Evolutionary conservation across 768 basidiomycete species (phyloP), one percentile per base, ranked within the genome.

Genomic region (Pleurotus cornucopiae): DNA sequence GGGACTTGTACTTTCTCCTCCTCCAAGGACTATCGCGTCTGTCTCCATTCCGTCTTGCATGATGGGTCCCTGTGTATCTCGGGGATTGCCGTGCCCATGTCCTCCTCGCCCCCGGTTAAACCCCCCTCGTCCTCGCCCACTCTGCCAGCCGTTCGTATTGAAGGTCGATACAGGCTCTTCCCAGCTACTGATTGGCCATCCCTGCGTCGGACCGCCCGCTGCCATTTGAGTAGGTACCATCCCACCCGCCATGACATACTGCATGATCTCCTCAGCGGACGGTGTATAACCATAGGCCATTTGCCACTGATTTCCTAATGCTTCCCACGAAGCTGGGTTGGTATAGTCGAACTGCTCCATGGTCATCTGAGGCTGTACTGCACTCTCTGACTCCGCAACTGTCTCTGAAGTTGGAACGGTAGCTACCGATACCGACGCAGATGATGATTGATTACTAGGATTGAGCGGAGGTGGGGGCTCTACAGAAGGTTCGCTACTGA

Each of bases 251-350:
- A 88, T 76, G 59, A 89, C 76, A 66, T 86, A 88, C 68, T 84
- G 79, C 84, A 90, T 84, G 61, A 92, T 79, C 64, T 91, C 79
- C 63, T 90, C 85, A 63, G 86, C 84, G 56, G 87, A 79, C 25
- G 91, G 91, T 61, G 74, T 48, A 63, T 80, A 77, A 41, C 89
- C 87, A 68, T 88, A 71, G 52, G 88, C 85, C 55, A 76, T 75
- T 66, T 78, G 71, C 89, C 88, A 93, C 76, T 89, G 84, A 66
- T 82, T 83, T 67, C 87, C 88, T 57, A 94, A 80, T 56, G 81
- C 79, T 74, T 87, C 84, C 92, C 92, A 94, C 67, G 88, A 85
- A 52, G 80, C 69, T 54, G 91, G 80, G 44, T 80, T 76, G 25
- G 85, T 85, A 54, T 83, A 84, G 75, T 92, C 81, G 79, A 94